phyloP scores from a whole-genome alignment of 2,329 filamentous ascomycete species.

The Claviceps fusiformis region DNA sequence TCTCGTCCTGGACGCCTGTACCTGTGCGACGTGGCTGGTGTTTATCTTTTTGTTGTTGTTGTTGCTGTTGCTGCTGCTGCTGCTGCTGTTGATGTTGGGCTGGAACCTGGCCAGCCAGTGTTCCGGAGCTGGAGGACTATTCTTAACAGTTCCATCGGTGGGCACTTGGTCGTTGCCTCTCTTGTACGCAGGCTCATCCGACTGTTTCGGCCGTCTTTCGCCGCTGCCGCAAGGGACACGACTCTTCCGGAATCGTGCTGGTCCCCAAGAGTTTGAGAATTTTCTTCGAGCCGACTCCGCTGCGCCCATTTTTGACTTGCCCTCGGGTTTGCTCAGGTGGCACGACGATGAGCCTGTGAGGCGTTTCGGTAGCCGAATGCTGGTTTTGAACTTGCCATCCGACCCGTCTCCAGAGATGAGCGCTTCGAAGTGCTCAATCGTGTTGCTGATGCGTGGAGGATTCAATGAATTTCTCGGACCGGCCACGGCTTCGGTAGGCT shows the following conservation, averaged over 20 bases:
- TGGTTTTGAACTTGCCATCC: background rate
- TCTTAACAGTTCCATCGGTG: background rate
- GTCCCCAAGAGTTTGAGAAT: slow-evolving; percentile 4
- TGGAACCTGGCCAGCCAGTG: background rate
- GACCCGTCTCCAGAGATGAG: slow-evolving; percentile 1
- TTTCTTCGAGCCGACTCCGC: slow-evolving; percentile 1
- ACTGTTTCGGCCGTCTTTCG: background rate
- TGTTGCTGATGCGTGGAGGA: slow-evolving; percentile 3
- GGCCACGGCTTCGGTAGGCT: background rate
- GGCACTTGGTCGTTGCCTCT: background rate
- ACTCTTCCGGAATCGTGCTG: slow-evolving; percentile 1
- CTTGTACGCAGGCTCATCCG: background rate
- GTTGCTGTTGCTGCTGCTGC: too few relatives aligned
- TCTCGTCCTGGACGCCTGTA: background rate
- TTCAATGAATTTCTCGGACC: background rate
- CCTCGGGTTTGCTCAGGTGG: background rate
- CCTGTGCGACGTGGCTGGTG: background rate
- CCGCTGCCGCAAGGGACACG: background rate
- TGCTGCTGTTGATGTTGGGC: background rate
- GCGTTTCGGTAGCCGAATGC: background rate
- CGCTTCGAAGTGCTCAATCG: slow-evolving; percentile 6
- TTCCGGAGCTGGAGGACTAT: background rate
- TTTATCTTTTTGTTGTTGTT: background rate
- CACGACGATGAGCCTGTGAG: slow-evolving; percentile 1
- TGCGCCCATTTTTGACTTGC: background rate